Evolutionary conservation across 805 yeast species (phyloP).

Genomic region (Starmerella cellae): DNA sequence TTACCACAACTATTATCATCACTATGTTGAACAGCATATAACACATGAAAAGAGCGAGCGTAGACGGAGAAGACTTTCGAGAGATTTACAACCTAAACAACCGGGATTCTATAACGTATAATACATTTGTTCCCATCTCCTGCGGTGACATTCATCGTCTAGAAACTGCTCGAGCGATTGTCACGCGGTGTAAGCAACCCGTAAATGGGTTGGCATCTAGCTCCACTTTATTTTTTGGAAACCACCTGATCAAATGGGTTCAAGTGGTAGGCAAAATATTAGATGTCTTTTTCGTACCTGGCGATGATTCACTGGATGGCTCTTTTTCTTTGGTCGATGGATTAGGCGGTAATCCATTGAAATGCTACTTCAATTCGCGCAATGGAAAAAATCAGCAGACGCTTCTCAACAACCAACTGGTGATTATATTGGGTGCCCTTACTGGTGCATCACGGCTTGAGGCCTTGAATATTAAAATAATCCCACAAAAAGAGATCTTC

Average conservation of each 20-base stretch:
- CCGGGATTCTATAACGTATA: slow-evolving; percentile 1
- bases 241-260: slow-evolving; percentile 9
- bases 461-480: not conserved
- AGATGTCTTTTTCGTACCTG: not conserved
- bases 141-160: slow-evolving; percentile 8
- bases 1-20: no score
- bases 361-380: not conserved
- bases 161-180: not conserved
- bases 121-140: slow-evolving; percentile 10
- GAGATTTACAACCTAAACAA: not conserved
- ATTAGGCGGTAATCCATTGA: not conserved
- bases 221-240: slow-evolving; percentile 6
- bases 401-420: not conserved
- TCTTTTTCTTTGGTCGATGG: not conserved
- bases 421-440: slow-evolving; percentile 1
- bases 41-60: no score
- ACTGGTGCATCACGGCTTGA: not conserved
- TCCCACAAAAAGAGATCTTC: not conserved
- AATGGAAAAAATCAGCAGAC: not conserved
- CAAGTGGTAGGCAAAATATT: slow-evolving; percentile 1
- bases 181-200: not conserved
- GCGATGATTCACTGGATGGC: not conserved
- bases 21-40: no score
- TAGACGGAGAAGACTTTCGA: no score
- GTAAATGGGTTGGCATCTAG: not conserved